phyloP scores from a whole-genome alignment of 805 yeast genomes.

The Yamadazyma sp. region DNA sequence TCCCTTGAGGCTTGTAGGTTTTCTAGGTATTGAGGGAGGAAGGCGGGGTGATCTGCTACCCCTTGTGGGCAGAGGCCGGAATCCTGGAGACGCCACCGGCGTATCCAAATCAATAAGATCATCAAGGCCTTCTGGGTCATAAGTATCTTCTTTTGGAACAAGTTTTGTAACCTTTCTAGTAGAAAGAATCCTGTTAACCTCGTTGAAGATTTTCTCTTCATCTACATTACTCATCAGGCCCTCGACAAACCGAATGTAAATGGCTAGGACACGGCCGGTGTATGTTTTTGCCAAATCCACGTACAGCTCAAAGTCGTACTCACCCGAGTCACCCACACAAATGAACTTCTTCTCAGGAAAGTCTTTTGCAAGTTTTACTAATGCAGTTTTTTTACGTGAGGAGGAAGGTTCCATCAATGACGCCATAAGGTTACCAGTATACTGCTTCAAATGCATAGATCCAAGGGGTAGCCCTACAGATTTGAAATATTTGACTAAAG shows the following conservation, averaged over 20 bases:
- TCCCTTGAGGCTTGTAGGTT: conserved; percentile 44
- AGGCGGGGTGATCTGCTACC: conserved; percentile 16
- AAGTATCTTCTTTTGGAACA: conserved; percentile 12
- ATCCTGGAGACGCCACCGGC: conserved; percentile 15
- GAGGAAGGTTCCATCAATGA: conserved; percentile 86
- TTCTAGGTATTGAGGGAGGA: conserved; percentile 49
- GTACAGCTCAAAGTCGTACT: conserved; percentile 91
- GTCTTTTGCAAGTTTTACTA: conserved; percentile 63
- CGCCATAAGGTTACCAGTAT: conserved; percentile 76
- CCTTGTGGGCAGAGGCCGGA: background rate
- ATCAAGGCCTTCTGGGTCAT: conserved; percentile 17
- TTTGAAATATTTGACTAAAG: conserved; percentile 56
- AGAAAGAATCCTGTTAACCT: conserved; percentile 25
- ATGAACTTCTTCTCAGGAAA: conserved; percentile 78
- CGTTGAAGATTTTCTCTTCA: conserved; percentile 33
- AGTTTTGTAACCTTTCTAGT: conserved; percentile 7
- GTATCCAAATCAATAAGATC: conserved; percentile 41
- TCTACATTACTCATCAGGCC: conserved; percentile 62
- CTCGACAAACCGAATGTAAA: conserved; percentile 77
- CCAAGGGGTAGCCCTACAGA: conserved; percentile 67
- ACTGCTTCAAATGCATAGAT: conserved; percentile 83
- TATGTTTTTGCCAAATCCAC: conserved; percentile 58
- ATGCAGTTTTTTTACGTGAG: conserved; percentile 69
- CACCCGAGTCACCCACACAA: conserved; percentile 94
- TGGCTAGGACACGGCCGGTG: conserved; percentile 68